phyloP scores from a whole-genome alignment of 768 basidiomycete genomes.

The Podaxis mareebaensis region DNA sequence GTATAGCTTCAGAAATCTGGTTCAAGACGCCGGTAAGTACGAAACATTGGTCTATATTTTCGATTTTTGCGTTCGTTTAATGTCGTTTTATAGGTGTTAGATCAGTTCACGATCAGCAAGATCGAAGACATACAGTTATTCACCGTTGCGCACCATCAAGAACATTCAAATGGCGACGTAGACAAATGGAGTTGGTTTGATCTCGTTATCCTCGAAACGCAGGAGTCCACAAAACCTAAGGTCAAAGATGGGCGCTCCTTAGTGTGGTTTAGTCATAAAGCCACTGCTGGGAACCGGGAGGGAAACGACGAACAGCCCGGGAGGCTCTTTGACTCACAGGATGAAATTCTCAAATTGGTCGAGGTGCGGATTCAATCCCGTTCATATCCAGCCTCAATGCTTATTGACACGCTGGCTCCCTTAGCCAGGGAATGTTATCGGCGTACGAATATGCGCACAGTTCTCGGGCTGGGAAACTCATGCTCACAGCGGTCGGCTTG shows the following conservation, averaged over 20 bases:
- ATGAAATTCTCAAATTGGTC: slow-evolving; percentile 23
- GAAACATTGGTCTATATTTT: neutral
- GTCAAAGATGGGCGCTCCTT: slow-evolving; percentile 27
- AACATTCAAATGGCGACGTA: slow-evolving; percentile 17
- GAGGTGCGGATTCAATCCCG: slow-evolving; percentile 16
- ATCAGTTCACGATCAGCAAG: slow-evolving; percentile 22
- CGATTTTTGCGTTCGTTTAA: neutral
- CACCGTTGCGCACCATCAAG: slow-evolving; percentile 28
- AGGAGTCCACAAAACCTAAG: slow-evolving; percentile 23
- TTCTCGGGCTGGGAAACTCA: slow-evolving; percentile 32
- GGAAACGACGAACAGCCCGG: slow-evolving; percentile 20
- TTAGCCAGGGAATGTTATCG: slow-evolving; percentile 32
- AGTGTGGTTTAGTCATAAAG: slow-evolving; percentile 31
- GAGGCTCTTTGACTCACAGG: slow-evolving; percentile 18
- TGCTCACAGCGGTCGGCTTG: slow-evolving; percentile 27
- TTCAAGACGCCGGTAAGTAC: slow-evolving; percentile 26
- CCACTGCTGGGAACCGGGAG: slow-evolving; percentile 12
- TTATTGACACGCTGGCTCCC: neutral
- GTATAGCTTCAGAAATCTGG: slow-evolving; percentile 24
- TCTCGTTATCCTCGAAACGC: slow-evolving; percentile 28
- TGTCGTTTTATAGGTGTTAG: slow-evolving; percentile 21
- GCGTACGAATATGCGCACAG: slow-evolving; percentile 31
- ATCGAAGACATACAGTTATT: slow-evolving; percentile 29
- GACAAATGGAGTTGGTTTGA: slow-evolving; percentile 35
- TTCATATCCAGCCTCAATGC: neutral